A percentile compares a stretch with the other conserved stretches of the same genome.
These are phyloP conservation scores for Trametes sanguinea DNA, from an alignment of 768 basidiomycete species.

Conservation along the genomic window DNA sequence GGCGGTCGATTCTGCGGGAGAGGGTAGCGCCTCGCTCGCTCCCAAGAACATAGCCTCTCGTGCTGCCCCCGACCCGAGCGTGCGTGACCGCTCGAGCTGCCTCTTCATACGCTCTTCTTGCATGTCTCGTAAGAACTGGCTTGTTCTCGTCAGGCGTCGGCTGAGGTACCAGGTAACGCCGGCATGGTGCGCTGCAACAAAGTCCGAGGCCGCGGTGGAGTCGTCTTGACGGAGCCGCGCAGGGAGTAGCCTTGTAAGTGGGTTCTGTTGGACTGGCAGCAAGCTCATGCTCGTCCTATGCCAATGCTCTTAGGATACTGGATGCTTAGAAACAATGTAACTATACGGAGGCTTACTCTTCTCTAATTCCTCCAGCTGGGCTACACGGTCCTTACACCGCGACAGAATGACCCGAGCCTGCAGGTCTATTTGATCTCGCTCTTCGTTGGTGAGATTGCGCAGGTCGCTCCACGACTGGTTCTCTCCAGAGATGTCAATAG, in stretches of 20 bases:
- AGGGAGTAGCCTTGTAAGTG: conserved; percentile 70
- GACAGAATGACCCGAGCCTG: conserved; percentile 85
- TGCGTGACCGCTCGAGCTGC: conserved; percentile 79
- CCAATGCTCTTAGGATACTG: neutral
- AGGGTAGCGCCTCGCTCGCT: conserved; percentile 16
- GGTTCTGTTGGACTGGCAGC: conserved; percentile 64
- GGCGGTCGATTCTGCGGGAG: conserved; percentile 25
- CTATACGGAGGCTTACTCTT: conserved; percentile 60
- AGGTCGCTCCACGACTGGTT: conserved; percentile 62
- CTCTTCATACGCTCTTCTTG: conserved; percentile 94
- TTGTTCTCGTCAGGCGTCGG: conserved; percentile 75
- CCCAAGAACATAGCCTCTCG: conserved; percentile 57
- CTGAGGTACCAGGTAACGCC: conserved; percentile 91
- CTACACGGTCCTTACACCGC: conserved; percentile 84
- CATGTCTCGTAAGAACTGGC: conserved; percentile 79
- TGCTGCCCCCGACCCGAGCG: conserved; percentile 79
- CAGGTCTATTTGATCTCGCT: conserved; percentile 94
- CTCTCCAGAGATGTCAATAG: conserved; percentile 53
- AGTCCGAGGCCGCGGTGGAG: conserved; percentile 60
- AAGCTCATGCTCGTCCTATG: conserved; percentile 66
- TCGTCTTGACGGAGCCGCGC: conserved; percentile 64
- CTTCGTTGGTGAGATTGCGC: conserved; percentile 79
- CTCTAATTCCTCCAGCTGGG: conserved; percentile 86
- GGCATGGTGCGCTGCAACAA: conserved; percentile 88
- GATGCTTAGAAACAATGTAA: neutral